Evolutionary conservation across 495 filamentous ascomycete species (phyloP).

Genomic region (Tetracladium setigerum): DNA sequence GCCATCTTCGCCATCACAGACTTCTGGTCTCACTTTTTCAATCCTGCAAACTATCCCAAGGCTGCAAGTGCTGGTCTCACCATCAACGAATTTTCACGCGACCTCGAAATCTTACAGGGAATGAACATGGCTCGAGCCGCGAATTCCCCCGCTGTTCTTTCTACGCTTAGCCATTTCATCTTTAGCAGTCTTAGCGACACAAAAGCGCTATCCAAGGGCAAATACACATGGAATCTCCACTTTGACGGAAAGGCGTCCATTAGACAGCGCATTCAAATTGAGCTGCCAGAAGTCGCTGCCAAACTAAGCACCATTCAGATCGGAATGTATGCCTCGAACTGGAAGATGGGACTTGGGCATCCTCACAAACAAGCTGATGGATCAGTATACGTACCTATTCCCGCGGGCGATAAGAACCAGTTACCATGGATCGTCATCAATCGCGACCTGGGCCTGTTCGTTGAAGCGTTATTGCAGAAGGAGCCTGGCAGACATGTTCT

Average conservation of each 20-base stretch:
- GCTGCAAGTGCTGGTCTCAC: conserved; percentile 14
- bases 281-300: conserved; percentile 26
- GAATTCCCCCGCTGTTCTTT: conserved; percentile 25
- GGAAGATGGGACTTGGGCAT: too few species aligned
- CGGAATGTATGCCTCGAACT: conserved; percentile 30
- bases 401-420: too few species aligned
- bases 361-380: too few species aligned
- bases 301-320: conserved; percentile 31
- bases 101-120: conserved; percentile 4
- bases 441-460: conserved; percentile 10
- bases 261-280: conserved; percentile 22
- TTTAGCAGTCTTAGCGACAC: conserved; percentile 28
- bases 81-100: conserved; percentile 2
- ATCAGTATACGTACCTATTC: too few species aligned
- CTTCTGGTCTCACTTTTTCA: conserved; percentile 33
- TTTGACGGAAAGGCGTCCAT: conserved; percentile 32
- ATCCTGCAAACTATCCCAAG: conserved; percentile 18
- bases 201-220: conserved; percentile 25
- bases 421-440: too few species aligned
- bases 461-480: conserved; percentile 4
- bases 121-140: conserved; percentile 40
- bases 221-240: conserved; percentile 31
- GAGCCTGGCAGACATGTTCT: conserved; percentile 12
- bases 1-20: conserved; percentile 51
- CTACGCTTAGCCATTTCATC: too few species aligned